Conservation (phyloP, 1,284 basidiomycete genomes). For the Ganoderma leucocontextum region DNA sequence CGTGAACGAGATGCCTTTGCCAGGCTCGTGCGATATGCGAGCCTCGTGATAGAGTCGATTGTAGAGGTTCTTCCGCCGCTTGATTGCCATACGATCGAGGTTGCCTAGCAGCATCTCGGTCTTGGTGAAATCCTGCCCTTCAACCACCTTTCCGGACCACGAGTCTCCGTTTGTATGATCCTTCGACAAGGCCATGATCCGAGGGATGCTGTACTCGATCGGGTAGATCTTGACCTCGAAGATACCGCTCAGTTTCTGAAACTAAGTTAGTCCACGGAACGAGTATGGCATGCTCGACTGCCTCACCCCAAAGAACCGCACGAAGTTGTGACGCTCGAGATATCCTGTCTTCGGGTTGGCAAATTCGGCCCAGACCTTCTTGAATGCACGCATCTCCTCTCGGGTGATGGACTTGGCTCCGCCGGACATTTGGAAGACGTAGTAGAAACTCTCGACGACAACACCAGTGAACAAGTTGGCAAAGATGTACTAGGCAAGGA, state of each 20-base stretch:
- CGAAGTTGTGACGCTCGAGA: constrained; percentile 76
- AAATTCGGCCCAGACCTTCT: constrained; percentile 92
- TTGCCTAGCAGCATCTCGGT: constrained; percentile 65
- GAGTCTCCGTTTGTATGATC: constrained; percentile 35
- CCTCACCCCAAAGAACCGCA: constrained; percentile 85
- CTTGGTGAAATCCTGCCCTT: constrained; percentile 71
- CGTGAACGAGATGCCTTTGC: constrained; percentile 90
- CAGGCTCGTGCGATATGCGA: constrained; percentile 73
- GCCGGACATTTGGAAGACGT: constrained; percentile 90
- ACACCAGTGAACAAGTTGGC: constrained; percentile 96
- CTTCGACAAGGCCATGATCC: constrained; percentile 61
- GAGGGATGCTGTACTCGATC: constrained; percentile 65
- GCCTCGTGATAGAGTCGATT: constrained; percentile 89
- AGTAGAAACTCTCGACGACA: constrained; percentile 96
- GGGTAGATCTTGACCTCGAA: constrained; percentile 91
- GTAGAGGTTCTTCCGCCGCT: constrained; percentile 74
- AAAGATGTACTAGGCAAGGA: constrained; percentile 81
- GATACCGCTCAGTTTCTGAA: constrained; percentile 77
- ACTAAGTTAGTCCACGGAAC: constrained; percentile 8
- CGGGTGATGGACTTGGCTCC: constrained; percentile 87
- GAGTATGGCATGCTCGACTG: not conserved
- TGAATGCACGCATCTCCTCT: constrained; percentile 92
- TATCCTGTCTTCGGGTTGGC: constrained; percentile 85
- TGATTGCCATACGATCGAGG: constrained; percentile 72
- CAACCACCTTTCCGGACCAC: constrained; percentile 42